Conservation (phyloP, 192 early-diverging fungal genomes). For the Coemansia sp. region DNA sequence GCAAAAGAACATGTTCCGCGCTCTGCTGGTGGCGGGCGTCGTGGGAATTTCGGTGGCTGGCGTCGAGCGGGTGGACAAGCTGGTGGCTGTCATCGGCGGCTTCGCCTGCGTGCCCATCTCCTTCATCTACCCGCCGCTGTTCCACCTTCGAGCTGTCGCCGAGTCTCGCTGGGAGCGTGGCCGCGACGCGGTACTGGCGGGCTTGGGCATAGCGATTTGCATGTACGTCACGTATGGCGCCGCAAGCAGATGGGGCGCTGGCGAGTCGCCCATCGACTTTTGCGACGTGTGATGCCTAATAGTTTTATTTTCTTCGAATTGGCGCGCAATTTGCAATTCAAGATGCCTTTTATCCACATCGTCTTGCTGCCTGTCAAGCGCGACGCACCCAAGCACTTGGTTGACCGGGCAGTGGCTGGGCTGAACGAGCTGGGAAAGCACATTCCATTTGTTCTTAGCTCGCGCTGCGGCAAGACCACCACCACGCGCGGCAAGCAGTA, state of each 20-base stretch:
- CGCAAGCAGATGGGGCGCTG: slow-evolving; percentile 17
- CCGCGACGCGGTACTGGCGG: slow-evolving; percentile 62
- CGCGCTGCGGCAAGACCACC: slow-evolving; percentile 33
- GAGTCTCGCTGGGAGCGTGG: slow-evolving; percentile 44
- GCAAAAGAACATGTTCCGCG: slow-evolving; percentile 79
- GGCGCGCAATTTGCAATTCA: background rate
- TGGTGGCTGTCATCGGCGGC: slow-evolving; percentile 81
- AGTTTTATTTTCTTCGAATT: background rate
- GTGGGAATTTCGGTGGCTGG: slow-evolving; percentile 74
- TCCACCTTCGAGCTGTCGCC: slow-evolving; percentile 71
- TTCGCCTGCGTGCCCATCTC: slow-evolving; percentile 71
- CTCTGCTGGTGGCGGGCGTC: slow-evolving; percentile 63
- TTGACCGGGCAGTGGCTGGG: slow-evolving; percentile 20
- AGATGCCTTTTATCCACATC: slow-evolving; percentile 41
- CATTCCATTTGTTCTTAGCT: slow-evolving; percentile 33
- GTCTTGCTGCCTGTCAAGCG: slow-evolving; percentile 35
- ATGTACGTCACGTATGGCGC: slow-evolving; percentile 70
- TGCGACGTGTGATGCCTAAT: slow-evolving; percentile 7
- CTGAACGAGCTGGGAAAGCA: slow-evolving; percentile 18
- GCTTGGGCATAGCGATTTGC: slow-evolving; percentile 71
- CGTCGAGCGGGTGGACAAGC: slow-evolving; percentile 72
- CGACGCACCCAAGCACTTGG: slow-evolving; percentile 13
- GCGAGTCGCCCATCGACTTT: slow-evolving; percentile 25
- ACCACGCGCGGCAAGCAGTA: slow-evolving; percentile 45
- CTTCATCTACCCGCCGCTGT: slow-evolving; percentile 86